Conservation (phyloP, 805 yeast species). For the Candida vaughaniae region DNA sequence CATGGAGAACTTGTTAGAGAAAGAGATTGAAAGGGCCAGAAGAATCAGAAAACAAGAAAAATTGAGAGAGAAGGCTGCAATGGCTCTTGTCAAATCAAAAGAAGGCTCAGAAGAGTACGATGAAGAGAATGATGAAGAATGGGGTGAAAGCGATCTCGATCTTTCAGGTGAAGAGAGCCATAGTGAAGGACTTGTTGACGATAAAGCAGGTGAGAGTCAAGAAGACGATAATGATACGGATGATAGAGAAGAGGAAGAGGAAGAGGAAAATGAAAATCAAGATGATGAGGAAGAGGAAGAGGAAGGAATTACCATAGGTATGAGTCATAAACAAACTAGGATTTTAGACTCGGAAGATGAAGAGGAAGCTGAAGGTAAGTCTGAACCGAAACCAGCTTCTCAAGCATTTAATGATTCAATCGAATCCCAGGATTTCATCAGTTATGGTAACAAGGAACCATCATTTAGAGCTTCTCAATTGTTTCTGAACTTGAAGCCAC, state of each 20-base stretch:
- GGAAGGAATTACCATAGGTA: constrained; percentile 15
- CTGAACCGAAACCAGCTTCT: constrained; percentile 5
- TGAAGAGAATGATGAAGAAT: constrained; percentile 15
- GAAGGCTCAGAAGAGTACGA: constrained; percentile 17
- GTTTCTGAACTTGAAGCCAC: constrained; percentile 11
- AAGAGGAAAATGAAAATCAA: constrained; percentile 11
- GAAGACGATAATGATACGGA: constrained; percentile 12
- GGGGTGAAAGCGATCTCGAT: constrained; percentile 14
- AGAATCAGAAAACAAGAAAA: constrained; percentile 45
- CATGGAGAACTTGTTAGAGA: constrained; percentile 46
- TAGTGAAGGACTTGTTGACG: constrained; percentile 17
- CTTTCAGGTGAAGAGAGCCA: constrained; percentile 12
- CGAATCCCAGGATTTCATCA: constrained; percentile 2
- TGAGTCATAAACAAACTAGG: constrained; percentile 5
- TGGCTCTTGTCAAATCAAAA: constrained; percentile 24
- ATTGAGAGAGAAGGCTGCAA: constrained; percentile 34
- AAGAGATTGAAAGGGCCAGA: constrained; percentile 50
- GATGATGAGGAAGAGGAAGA: constrained; percentile 18
- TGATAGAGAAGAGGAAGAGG: constrained; percentile 16
- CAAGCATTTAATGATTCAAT: neutral
- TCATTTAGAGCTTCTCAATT: constrained; percentile 11
- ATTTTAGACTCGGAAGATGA: constrained; percentile 13
- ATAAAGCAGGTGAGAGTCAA: constrained; percentile 18
- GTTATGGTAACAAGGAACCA: neutral
- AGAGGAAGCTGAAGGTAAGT: no score